Evolutionary conservation across 495 filamentous ascomycete species (phyloP), one percentile per base, ranked within the genome.

Genomic region (Aspergillus sparsus): DNA sequence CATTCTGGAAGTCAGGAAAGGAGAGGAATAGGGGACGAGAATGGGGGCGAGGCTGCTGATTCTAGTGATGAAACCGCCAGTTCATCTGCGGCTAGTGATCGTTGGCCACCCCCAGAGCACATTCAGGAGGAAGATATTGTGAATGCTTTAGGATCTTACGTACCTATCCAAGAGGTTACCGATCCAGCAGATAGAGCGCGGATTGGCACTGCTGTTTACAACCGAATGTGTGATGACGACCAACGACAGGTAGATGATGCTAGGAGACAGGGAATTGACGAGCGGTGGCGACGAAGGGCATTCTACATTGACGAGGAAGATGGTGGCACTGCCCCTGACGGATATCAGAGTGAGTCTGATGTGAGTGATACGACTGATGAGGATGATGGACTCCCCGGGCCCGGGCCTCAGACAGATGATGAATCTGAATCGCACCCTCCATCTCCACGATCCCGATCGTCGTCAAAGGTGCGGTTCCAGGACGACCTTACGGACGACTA

Each of bases 241-340:
- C 69, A 69, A 49, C 70, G 71, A 62, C 71, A 74, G 41, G 61
- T 75, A 8, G 65, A 78, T 46, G 70, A 76, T 32, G 64, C 70
- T 36, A 74, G 79, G n/a, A 73, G 72, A 18, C 78, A 77, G 50
- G 84, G 82, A 50, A 78, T 89, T 15, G 79, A 87, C 61, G 86
- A 93, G 56, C 84, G 89, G 49, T 90, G 89, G 87, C 82, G 82
- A 61, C 79, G 85, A 52, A 77, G 90, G 53, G 84, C 85, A 32
- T 93, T 93, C 64, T 93, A 93, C 64, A 80, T 89, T 18, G 90
- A 93, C 45, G 89, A 91, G 67, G 89, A 91, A 74, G 89, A 92
- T 68, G 89, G 89, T 10, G 81, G 82, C 6, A 66, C 74, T 9
- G 78, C 83, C 3, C 89, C 89, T 6, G 78, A 81, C n/a, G 86